Conservation (phyloP, 306 rosid genomes). For the Elaeagnus macrophylla region DNA sequence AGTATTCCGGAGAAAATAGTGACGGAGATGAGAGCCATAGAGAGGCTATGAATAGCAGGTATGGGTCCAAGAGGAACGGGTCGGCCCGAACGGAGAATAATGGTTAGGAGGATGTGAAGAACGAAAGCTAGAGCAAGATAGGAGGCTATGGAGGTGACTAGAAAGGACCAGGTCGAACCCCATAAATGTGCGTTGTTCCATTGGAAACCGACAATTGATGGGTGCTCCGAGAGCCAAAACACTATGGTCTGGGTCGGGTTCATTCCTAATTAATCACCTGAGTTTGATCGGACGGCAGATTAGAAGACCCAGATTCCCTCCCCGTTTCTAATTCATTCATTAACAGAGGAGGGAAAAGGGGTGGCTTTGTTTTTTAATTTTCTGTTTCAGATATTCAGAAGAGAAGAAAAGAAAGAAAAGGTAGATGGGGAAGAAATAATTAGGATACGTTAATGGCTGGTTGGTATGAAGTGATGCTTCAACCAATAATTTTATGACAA, state of each 20-base stretch:
- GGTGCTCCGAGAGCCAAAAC: conserved; percentile 88
- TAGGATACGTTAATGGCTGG: too few relatives aligned
- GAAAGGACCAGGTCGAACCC: conserved; percentile 93
- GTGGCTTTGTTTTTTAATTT: too few relatives aligned
- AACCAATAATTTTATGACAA: too few relatives aligned
- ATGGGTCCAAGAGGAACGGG: conserved; percentile 66
- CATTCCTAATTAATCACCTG: not conserved
- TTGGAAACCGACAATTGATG: conserved; percentile 66
- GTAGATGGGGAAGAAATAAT: too few relatives aligned
- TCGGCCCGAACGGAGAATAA: conserved; percentile 30
- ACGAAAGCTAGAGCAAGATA: conserved; percentile 41
- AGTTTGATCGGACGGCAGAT: not conserved
- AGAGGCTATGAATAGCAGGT: conserved; percentile 75
- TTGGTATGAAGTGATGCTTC: too few relatives aligned
- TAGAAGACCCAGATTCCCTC: too few relatives aligned
- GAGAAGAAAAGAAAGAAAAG: too few relatives aligned
- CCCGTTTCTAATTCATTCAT: too few relatives aligned
- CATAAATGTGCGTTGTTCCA: conserved; percentile 65
- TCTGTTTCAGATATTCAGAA: too few relatives aligned
- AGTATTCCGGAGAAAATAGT: conserved; percentile 58
- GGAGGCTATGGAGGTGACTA: conserved; percentile 44
- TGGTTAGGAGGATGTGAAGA: conserved; percentile 31
- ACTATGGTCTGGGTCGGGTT: conserved; percentile 12
- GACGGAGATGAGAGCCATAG: conserved; percentile 52
- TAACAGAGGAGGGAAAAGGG: too few relatives aligned